Base-by-base conservation (phyloP, 1,139 yeast genomes). In the Cylindricascospora bacillispora region DNA sequence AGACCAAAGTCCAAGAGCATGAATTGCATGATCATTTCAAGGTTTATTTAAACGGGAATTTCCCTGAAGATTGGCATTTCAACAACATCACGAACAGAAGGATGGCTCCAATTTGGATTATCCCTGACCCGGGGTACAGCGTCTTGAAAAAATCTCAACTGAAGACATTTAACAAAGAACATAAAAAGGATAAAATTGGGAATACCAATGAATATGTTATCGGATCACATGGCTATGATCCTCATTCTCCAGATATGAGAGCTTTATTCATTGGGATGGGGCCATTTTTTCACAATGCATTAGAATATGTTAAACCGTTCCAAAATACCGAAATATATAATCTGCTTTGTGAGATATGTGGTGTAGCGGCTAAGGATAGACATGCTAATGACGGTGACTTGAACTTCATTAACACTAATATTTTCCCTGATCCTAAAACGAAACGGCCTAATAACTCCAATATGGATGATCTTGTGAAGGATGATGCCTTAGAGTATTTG, bases 161-260 rank as follows among this genome's bases (percentile, higher is more conserved):
- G 66, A 62, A 66, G 63, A 64, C 43, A 54, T 56, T 20, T 53
- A 59, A 30, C 64, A 68, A 15, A 78, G 77, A 50, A 52, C 55
- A 29, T 22, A 17, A 23, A 25, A 20, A 37, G 19, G 19, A 18
- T 18, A 13, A 28, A 13, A 9, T 13, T 26, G 27, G 16, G 9
- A 16, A 21, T 4, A 10, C 13, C n/a, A 18, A 23, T 5, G 30
- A 17, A 10, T 17, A 11, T n/a, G 23, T 30, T 4, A 25, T 22
- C 82, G 95, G 95, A 4, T 79, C 78, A 0, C 93, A 82, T 51
- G 95, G 95, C 0, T 85, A 81, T 49, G 73, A 79, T 47, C 78
- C 77, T 46, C 65, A 75, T 0, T 85, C 77, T 39, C 64, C 77
- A 5, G 59, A 82, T 35, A 83, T 85, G 94, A 61, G 94, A 33